Evolutionary conservation across 345 rosid genomes (phyloP), one percentile per base, ranked within the genome.

Genomic region (Lepidium didymum): DNA sequence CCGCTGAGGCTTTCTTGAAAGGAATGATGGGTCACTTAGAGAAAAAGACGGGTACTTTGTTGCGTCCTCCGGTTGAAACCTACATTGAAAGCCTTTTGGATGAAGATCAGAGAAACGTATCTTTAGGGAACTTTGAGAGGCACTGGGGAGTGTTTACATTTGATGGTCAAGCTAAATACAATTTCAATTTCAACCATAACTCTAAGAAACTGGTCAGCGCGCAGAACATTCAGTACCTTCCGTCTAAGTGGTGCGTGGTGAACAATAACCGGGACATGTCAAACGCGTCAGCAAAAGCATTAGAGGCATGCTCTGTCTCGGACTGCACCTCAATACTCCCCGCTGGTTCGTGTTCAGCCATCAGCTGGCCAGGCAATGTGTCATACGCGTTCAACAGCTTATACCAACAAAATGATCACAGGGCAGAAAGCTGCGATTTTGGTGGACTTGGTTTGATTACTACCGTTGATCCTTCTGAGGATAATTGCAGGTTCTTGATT

Each of bases 61-160:
- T 76, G 18, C 84, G 85, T 19, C 87, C 81, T 18, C 96, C 96
- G 0, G 5, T 61, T 2, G 98, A 88, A 69, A 78, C 82, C 25
- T 92, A 86, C 75, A 67, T 92, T 53, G 85, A 69, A 10, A 82
- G 91, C 79, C 86, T 92, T 59, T 74, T 92, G 38, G 96, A 90
- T 42, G 98, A 92, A 81, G 91, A 90, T 78, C 80, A 83, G 59
- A 78, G 86, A 44, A 79, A 75, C 74, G 47, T 70, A 42, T 76
- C 79, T 51, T 64, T 81, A 0, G 98, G 96, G 49, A 86, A 82
- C 72, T 88, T 87, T 33, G 98, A 89, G 82, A 81, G 96, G 59
- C 96, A 92, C 11, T 92, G 96, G 98, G 98, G 98, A 11, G 55
- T 90, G 25, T 92, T 87, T 80, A 87, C 96, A 37, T 92, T 92